phyloP scores from a whole-genome alignment of 352 stramenopile species.

The Phytophthora rubi region DNA sequence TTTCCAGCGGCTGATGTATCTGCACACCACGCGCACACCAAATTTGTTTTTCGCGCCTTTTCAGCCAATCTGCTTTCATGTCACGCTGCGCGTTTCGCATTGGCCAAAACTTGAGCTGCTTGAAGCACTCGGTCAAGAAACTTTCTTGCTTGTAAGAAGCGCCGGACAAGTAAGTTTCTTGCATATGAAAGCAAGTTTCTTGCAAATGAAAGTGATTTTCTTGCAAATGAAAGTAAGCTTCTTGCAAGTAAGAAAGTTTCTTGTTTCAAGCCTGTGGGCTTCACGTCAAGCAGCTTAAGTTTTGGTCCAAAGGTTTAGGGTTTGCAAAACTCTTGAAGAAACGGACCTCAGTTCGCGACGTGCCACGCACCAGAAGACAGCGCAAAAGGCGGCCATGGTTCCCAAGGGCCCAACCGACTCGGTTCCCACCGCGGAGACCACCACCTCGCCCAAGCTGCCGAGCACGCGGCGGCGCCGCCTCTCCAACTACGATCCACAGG shows the following conservation, averaged over 20 bases:
- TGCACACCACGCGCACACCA: constrained; percentile 1
- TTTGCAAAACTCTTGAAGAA: constrained; percentile 1
- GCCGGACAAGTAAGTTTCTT: neutral
- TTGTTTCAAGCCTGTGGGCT: too few relatives aligned
- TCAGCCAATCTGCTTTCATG: neutral
- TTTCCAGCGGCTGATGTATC: neutral
- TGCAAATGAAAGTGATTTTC: too few relatives aligned
- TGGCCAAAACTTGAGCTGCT: constrained; percentile 23
- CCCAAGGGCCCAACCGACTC: constrained; percentile 19
- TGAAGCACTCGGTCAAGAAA: too few relatives aligned
- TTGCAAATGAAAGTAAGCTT: too few relatives aligned
- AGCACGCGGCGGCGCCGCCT: constrained; percentile 15
- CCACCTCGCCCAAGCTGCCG: neutral
- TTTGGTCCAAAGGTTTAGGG: too few relatives aligned
- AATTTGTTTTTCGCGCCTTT: neutral
- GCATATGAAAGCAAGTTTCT: too few relatives aligned
- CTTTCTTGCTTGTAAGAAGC: neutral
- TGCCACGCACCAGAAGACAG: constrained; percentile 10
- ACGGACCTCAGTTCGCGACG: neutral
- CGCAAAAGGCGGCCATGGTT: constrained; percentile 17
- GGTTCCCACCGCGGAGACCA: neutral
- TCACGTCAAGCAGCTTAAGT: too few relatives aligned
- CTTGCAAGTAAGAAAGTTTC: too few relatives aligned
- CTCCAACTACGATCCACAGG: constrained; percentile 35
- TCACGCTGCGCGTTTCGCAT: constrained; percentile 11